Base-by-base conservation (phyloP, 352 stramenopile genomes). In the Aphanomyces cochlioides region DNA sequence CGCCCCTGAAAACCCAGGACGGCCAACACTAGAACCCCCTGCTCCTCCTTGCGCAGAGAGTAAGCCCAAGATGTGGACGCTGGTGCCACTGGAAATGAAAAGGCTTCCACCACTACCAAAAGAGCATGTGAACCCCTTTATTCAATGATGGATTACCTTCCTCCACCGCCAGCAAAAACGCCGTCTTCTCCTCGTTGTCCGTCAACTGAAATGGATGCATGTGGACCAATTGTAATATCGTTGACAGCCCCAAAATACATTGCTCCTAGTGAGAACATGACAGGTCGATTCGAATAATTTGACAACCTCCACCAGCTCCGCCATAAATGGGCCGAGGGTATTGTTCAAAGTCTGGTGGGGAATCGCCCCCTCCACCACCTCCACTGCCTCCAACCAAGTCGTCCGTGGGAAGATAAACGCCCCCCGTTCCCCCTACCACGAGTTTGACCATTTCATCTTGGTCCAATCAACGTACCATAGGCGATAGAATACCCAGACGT, bases 351-450 rank as follows among this genome's bases (percentile, higher is more conserved):
- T 90, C 84, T 66, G 97, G 91, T 7, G 92, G 92, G 53, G 93
- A 78, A 34, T 78, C 58, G 8, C 88, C 88, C 19, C 92, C 90
- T 12, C 96, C 87, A 66, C 82, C 90, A 39, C 95, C 96, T 28
- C 95, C 95, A 72, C 90, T 98, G 7, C 95, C 95, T 38, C 93
- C 95, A 12, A 97, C 63, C 5, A 98, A 75, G 73, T 98, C 91
- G 5, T 72, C 61, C 2, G 96, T 75, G 2, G 58, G 43, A 47
- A 0, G 72, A 40, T 66, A 28, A 36, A 39, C 5, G n/a, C 40
- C 37, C 13, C 39, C 48, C 7, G 15, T 15, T 15, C 17, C 34
- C 7, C 63, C 63, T 57, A 61, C 72, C 64, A 3, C 28, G 28
- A 2, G 0, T 28, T 28, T 28, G 2, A 2, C 28, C 28, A 2